Evolutionary conservation across 106 monocot species (phyloP), one percentile per base, ranked within the genome.

Genomic region (Allium cepa): DNA sequence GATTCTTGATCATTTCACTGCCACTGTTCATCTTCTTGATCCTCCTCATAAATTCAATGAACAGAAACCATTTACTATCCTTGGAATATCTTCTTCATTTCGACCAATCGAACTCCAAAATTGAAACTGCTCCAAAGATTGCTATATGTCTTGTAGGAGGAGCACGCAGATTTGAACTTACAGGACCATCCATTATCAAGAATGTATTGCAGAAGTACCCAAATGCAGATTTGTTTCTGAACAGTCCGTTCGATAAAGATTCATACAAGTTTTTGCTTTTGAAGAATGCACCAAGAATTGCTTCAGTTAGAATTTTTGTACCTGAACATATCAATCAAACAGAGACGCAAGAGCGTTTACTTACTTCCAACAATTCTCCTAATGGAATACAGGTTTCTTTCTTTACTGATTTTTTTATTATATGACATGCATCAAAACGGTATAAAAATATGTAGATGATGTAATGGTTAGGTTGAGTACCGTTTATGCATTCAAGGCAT

Each of bases 131-230:
- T 52, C 18, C 6, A 18, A 64, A 84, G 56, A 78, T 92, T n/a
- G 97, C 97, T 9, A 62, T 97, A 8, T 97, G 92, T 59, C 74
- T 97, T 7, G 92, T 97, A 4, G 97, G 97, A 15, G 97, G 97
- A 10, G 92, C 97, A 0, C 59, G 97, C 71, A 71, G 87, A 76
- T 97, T 97, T 75, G 97, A 97, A 77, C 87, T 97, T 50, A 92
- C 97, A 10, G 97, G 92, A 3, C 89, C 92, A 18, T 90, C 97
- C 49, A 97, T 97, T 67, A 46, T 87, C 50, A 80, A 74, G 77
- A 75, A 92, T 75, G 7, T 97, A 5, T 63, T 97, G 26, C 9
- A 53, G 15, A 73, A 77, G 67, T 85, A 83, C 47, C 81, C 81
- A 11, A 61, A 53, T 36, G 81, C 86, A 3, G 96, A 97, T 62